Base-by-base conservation (phyloP, 306 rosid species). In the Citrullus mucosospermus region DNA sequence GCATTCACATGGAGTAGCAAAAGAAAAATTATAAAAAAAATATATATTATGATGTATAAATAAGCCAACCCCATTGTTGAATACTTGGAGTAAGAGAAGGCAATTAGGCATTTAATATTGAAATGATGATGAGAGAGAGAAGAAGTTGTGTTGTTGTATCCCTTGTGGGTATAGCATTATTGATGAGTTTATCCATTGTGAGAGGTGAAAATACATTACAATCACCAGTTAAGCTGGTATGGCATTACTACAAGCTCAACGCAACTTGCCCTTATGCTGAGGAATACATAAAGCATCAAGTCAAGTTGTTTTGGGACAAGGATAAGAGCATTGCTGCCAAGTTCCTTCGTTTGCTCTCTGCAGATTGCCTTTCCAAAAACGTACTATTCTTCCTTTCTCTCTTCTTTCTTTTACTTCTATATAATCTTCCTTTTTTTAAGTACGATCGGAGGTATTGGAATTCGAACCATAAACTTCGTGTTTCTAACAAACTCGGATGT, bases 321-420 rank as follows among this genome's bases (percentile, higher is more conserved):
- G 97, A 91, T 83, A 89, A 71, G 6, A 83, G 76, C 89, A 83
- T 91, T 78, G 75, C 91, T 1, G 78, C 98, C 6, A 83, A 88
- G 85, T 89, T 93, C 81, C 90, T 88, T 16, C 91, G 91, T 30
- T 61, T 93, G 89, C 82, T 84, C 78, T 93, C 81, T 60, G 50
- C 96, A 0, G 97, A 93, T 74, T 93, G 98, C 85, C 88, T 91
- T 25, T 86, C 81, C 8, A 95, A 90, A 89, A 41, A 90, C 84
- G 65, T 80, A 41, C 3, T 56, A 41, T 28, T 53, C 57, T 15
- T 54, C 53, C n/a, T 43, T 61, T 9, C 13, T 39, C 30, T 62
- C 18, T 0, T 13, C 17, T 22, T 5, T 28, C 38, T 46, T 41
- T 46, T 11, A 0, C 2, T 10, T 46, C 15, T 3, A 9, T 46